Conservation (phyloP, 1,139 yeast species). For the Candida tetrigidarum region DNA sequence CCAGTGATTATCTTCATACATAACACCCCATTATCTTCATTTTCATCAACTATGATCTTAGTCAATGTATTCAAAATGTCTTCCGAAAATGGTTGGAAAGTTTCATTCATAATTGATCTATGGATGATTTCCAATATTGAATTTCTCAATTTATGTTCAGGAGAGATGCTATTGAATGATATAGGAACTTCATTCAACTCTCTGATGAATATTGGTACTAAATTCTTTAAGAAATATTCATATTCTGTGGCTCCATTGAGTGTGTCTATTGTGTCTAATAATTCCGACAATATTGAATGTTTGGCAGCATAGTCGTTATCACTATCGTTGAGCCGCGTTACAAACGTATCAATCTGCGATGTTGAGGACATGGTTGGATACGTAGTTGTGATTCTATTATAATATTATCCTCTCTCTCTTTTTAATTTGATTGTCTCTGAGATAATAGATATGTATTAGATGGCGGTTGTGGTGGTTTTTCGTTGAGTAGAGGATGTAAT, state of each 20-base stretch:
- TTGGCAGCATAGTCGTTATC: slow-evolving; percentile 58
- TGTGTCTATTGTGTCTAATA: slow-evolving; percentile 84
- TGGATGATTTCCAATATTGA: slow-evolving; percentile 80
- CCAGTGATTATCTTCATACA: slow-evolving; percentile 92
- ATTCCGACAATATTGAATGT: slow-evolving; percentile 73
- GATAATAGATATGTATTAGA: too few species aligned
- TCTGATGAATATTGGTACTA: slow-evolving; percentile 65
- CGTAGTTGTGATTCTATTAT: not conserved
- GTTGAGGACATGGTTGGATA: slow-evolving; percentile 42
- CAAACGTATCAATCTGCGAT: slow-evolving; percentile 62
- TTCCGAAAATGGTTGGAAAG: slow-evolving; percentile 72
- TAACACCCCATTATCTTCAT: slow-evolving; percentile 94
- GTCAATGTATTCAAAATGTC: slow-evolving; percentile 66
- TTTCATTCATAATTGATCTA: slow-evolving; percentile 81
- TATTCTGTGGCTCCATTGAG: slow-evolving; percentile 82
- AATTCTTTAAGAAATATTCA: slow-evolving; percentile 63
- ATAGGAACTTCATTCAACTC: slow-evolving; percentile 72
- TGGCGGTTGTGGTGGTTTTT: too few species aligned
- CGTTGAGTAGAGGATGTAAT: too few species aligned
- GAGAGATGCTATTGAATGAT: slow-evolving; percentile 63
- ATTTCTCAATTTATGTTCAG: slow-evolving; percentile 77
- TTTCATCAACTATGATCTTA: slow-evolving; percentile 68
- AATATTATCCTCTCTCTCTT: not conserved
- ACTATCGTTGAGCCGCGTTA: slow-evolving; percentile 58
- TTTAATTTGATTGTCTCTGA: too few species aligned